Conservation (phyloP, 83 land plant genomes). For the Picea mariana region DNA sequence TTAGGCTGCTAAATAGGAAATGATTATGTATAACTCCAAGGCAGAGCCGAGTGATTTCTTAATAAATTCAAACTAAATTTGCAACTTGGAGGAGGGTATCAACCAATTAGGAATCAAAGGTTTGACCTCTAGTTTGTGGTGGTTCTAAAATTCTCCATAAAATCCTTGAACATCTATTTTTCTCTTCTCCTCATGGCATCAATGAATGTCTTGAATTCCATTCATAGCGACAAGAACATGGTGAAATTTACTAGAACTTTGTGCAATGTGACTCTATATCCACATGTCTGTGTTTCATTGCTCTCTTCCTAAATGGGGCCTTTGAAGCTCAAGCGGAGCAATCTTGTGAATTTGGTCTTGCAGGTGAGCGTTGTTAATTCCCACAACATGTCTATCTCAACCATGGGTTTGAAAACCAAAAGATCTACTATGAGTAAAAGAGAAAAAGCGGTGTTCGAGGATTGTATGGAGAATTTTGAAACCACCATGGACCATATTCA, state of each 20-base stretch:
- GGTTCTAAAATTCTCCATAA: too few relatives aligned
- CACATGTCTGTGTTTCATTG: conserved; percentile 12
- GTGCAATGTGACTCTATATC: conserved; percentile 19
- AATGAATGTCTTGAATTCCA: neutral
- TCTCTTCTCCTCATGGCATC: neutral
- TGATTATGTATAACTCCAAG: too few relatives aligned
- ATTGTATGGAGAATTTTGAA: conserved; percentile 33
- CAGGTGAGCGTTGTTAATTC: conserved; percentile 32
- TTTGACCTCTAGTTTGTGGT: too few relatives aligned
- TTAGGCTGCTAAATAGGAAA: too few relatives aligned
- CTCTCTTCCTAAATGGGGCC: conserved; percentile 16
- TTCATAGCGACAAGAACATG: too few relatives aligned
- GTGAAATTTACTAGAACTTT: neutral
- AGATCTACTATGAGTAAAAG: conserved; percentile 15
- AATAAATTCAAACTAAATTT: too few relatives aligned
- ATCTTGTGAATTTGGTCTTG: conserved; percentile 8
- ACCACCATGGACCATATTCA: conserved; percentile 37
- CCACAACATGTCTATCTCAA: conserved; percentile 20
- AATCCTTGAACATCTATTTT: too few relatives aligned
- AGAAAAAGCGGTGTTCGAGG: conserved; percentile 21
- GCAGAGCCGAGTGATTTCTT: too few relatives aligned
- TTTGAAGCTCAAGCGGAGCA: neutral
- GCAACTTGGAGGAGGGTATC: too few relatives aligned
- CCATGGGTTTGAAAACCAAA: conserved; percentile 17
- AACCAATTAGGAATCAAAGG: too few relatives aligned